Conservation (phyloP, 2,329 filamentous ascomycete genomes). For the Furcasterigmium furcatum region DNA sequence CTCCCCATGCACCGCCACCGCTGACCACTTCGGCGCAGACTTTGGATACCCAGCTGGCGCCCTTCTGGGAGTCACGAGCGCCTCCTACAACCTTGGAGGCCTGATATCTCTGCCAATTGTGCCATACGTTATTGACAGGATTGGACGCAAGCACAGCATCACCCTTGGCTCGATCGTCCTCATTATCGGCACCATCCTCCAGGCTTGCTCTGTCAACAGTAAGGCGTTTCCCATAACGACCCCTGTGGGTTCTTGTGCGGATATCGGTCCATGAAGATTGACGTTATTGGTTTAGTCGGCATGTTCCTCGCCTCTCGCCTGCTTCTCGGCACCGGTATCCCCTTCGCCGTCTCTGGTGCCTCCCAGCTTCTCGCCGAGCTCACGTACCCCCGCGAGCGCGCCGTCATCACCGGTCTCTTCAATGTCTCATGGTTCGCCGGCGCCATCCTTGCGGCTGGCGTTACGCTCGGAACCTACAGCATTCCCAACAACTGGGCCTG, state of each 20-base stretch:
- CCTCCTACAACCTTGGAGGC: constrained; percentile 47
- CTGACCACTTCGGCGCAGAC: no score
- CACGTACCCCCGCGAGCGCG: constrained; percentile 48
- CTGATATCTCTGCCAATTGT: constrained; percentile 21
- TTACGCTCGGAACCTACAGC: constrained; percentile 36
- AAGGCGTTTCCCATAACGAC: not conserved
- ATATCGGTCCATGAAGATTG: no score
- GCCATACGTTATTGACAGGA: constrained; percentile 23
- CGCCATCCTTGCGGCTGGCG: constrained; percentile 35
- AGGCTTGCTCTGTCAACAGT: constrained; percentile 22
- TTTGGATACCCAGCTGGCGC: constrained; percentile 27
- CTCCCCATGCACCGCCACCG: no score
- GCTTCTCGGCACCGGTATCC: constrained; percentile 47
- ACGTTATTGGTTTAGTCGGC: constrained; percentile 24
- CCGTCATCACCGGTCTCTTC: constrained; percentile 48
- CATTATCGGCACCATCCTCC: constrained; percentile 23
- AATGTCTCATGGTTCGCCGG: constrained; percentile 45
- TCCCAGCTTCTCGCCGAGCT: constrained; percentile 47
- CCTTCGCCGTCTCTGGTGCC: constrained; percentile 48
- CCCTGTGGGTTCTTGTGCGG: no score
- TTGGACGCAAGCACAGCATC: constrained; percentile 26
- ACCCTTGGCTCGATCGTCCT: constrained; percentile 24
- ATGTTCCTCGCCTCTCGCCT: constrained; percentile 51
- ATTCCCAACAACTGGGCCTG: constrained; percentile 31
- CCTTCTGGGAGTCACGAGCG: constrained; percentile 26